Evolutionary conservation across 306 rosid genomes (phyloP).

Genomic region (Oemleria cerasiformis): DNA sequence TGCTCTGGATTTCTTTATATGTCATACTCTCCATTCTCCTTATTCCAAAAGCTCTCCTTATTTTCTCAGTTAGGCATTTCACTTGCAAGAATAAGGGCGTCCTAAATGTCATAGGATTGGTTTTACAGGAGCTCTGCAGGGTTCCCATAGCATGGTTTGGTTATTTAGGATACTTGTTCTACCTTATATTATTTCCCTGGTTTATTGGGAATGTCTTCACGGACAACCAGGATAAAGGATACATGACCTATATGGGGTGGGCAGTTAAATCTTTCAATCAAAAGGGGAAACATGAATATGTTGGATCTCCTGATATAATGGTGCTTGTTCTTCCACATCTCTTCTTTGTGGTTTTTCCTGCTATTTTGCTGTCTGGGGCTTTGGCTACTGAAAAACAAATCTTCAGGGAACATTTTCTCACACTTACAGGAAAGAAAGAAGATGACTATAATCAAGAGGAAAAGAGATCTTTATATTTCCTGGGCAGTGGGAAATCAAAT

Average conservation of each 20-base stretch:
- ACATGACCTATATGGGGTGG: constrained; percentile 96
- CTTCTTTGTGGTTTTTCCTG: constrained; percentile 66
- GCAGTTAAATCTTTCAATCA: constrained; percentile 45
- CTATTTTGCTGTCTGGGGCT: constrained; percentile 47
- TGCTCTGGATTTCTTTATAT: constrained; percentile 59
- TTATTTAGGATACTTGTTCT: constrained; percentile 64
- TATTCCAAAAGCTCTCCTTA: constrained; percentile 64
- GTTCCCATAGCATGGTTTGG: constrained; percentile 62
- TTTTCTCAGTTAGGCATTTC: constrained; percentile 51
- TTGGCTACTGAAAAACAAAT: constrained; percentile 65
- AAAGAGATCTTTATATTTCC: constrained; percentile 27
- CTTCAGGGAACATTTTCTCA: constrained; percentile 43
- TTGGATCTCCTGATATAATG: constrained; percentile 83
- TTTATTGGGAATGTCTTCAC: constrained; percentile 67
- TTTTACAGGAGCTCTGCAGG: constrained; percentile 70
- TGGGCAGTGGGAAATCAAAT: constrained; percentile 24
- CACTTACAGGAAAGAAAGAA: constrained; percentile 64
- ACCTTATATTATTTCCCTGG: constrained; percentile 80
- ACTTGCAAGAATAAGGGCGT: constrained; percentile 56
- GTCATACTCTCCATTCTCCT: constrained; percentile 56
- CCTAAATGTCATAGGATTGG: constrained; percentile 50
- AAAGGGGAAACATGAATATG: constrained; percentile 47
- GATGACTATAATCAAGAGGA: constrained; percentile 51
- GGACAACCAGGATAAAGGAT: constrained; percentile 49
- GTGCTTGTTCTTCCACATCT: constrained; percentile 88